phyloP scores from a whole-genome alignment of 2,329 filamentous ascomycete genomes.

The Uncinocarpus reesii region DNA sequence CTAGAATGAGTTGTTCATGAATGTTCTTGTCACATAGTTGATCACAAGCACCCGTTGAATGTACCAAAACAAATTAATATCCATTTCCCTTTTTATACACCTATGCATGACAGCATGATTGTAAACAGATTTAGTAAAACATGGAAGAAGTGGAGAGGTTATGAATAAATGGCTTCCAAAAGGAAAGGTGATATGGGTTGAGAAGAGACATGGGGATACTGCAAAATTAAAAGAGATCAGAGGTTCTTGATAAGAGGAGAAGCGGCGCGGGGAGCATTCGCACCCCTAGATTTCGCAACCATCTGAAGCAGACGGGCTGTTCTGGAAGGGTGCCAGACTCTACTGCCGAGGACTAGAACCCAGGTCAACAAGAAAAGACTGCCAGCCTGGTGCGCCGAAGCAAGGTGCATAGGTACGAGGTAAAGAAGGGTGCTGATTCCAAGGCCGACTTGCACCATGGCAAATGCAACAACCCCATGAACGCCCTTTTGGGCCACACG shows the following conservation, averaged over 20 bases:
- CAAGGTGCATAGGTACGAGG: slow-evolving; percentile 79
- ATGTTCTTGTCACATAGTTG: too few relatives aligned
- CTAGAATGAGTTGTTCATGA: too few relatives aligned
- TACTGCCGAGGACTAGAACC: slow-evolving; percentile 65
- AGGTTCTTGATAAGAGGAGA: slow-evolving; percentile 5
- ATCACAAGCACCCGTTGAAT: too few relatives aligned
- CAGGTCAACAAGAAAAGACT: slow-evolving; percentile 75
- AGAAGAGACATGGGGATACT: not conserved
- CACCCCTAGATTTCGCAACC: slow-evolving; percentile 30
- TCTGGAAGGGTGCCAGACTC: slow-evolving; percentile 61
- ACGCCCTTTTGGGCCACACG: slow-evolving; percentile 56
- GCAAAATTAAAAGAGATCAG: not conserved
- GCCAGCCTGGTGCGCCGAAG: slow-evolving; percentile 86
- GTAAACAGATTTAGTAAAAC: slow-evolving; percentile 6
- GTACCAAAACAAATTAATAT: too few relatives aligned
- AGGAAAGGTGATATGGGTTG: not conserved
- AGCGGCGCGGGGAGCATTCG: not conserved
- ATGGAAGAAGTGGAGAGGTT: slow-evolving; percentile 12
- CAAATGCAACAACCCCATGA: slow-evolving; percentile 71
- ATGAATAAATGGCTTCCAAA: not conserved
- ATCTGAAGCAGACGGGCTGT: slow-evolving; percentile 49
- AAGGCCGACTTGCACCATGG: slow-evolving; percentile 67
- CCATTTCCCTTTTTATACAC: not conserved
- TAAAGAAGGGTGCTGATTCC: slow-evolving; percentile 89
- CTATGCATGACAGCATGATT: not conserved